Evolutionary conservation across 305 asterid species (phyloP), one percentile per base, ranked within the genome.

Genomic region (Striga hermonthica): DNA sequence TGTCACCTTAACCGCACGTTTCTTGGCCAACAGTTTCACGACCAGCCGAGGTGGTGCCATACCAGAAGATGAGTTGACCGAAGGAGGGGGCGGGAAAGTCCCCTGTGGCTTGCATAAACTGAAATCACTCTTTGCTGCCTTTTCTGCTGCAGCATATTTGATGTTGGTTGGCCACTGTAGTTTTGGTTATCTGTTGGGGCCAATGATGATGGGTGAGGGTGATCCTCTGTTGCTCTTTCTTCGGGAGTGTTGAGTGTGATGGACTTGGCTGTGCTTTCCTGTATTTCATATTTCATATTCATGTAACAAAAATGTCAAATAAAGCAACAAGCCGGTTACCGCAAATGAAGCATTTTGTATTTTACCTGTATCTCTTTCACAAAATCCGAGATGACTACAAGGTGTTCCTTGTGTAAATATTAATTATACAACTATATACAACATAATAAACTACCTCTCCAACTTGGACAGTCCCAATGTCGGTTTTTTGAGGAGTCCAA

Each of bases 121-220:
- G 95, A 92, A 92, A 36, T 97, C 98, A 72, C 98, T 92, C 86
- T 78, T 90, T 52, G 87, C 97, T 78, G 94, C 97, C 70, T 92
- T 89, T 85, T 76, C 82, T 74, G 38, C 41, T 64, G 40, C 70
- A 59, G 50, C 67, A 53, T 60, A n/a, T n/a, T n/a, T n/a, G n/a
- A n/a, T n/a, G n/a, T n/a, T n/a, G n/a, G n/a, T n/a, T n/a, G n/a
- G n/a, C n/a, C n/a, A n/a, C n/a, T n/a, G n/a, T n/a, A n/a, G n/a
- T n/a, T 70, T 31, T 65, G 62, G 36, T 55, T 22, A 41, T 79
- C 75, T 72, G 69, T 61, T 64, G 76, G 48, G 70, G 7, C 76
- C 74, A 80, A 77, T 81, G 84, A 83, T 84, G 88, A 66, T 28
- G 79, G 37, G 66, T n/a, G n/a, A n/a, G n/a, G n/a, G n/a, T n/a